A percentile compares a stretch with the other conserved stretches of the same genome.
Evolutionary conservation across 1,284 basidiomycete species (phyloP).

Genomic region (Tilletia setariae): DNA sequence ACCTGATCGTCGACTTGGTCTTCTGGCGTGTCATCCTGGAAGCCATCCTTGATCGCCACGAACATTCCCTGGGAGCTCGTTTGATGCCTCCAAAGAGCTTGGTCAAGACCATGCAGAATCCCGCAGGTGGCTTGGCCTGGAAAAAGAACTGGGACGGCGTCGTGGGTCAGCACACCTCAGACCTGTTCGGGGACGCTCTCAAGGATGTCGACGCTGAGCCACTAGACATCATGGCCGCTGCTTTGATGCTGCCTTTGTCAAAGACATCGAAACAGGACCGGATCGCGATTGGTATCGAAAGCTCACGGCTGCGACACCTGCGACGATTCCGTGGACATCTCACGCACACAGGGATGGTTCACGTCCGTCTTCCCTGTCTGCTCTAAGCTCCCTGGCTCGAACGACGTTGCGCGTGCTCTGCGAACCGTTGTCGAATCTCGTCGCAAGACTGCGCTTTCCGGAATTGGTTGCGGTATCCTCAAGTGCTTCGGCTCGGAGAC

Average conservation of each 20-base stretch:
- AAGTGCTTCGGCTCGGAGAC: no score
- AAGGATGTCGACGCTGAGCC: not conserved
- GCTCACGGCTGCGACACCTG: not conserved
- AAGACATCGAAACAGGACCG: no score
- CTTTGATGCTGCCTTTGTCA: not conserved
- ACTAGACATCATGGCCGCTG: not conserved
- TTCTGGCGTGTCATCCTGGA: not conserved
- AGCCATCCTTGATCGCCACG: not conserved
- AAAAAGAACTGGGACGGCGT: not conserved
- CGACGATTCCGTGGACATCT: not conserved
- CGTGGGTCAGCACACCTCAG: not conserved
- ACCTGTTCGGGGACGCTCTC: not conserved
- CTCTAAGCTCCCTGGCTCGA: not conserved
- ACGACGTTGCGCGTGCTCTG: not conserved
- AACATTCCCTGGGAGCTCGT: not conserved
- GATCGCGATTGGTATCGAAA: no score
- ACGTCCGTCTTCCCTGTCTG: not conserved
- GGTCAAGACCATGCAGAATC: not conserved
- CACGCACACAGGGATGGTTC: not conserved
- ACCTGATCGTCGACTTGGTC: constrained; percentile 2
- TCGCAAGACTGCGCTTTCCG: no score
- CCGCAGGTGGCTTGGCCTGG: not conserved
- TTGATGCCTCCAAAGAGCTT: not conserved
- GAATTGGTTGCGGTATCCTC: no score
- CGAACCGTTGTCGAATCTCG: no score